Evolutionary conservation across 1,139 yeast genomes (phyloP), one percentile per base, ranked within the genome.

Genomic region (Geotrichum cucujoidarum): DNA sequence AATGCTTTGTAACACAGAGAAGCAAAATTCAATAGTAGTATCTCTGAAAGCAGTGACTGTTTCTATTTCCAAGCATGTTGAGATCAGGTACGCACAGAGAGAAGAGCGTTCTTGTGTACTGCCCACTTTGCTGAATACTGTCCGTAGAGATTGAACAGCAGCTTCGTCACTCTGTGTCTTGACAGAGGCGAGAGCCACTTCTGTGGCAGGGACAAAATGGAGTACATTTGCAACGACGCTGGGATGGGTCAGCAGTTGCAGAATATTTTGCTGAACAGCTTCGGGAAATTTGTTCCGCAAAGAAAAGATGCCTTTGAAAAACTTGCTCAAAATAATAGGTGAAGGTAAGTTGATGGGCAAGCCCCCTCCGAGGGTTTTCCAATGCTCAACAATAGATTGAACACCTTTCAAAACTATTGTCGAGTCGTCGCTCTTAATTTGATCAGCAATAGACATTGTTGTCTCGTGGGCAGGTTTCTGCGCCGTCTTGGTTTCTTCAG

Each of bases 161-260:
- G 27, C 11, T 7, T 29, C 27, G 3, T 34, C 40, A 2, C 36
- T 4, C 16, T 42, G 45, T 13, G 45, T 35, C 21, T 29, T 33
- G 14, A 42, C 18, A 20, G 25, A 18, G 7, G 35, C 45, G 7
- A 42, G 27, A 17, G 30, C 34, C 17, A 42, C 14, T 22, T 42
- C 45, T 13, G 40, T 42, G 6, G 27, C 40, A 18, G 45, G 33
- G 2, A 42, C 40, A 27, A 34, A 42, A 18, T 42, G 45, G 17
- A 24, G 27, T 13, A 42, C 14, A 29, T 42, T 35, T 17, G 40
- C 5, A 42, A 42, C 31, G 25, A 42, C 45, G 20, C 16, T 20
- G 3, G 45, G 45, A 42, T 42, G 32, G 4, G 45, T 42, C 17
- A 42, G 33, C 4, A 27, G n/a, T 20, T n/a, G 25, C 2, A 42